These are phyloP conservation scores for Rheum nobile DNA, from an alignment of 148 eudicot species.

Conservation along the genomic window DNA sequence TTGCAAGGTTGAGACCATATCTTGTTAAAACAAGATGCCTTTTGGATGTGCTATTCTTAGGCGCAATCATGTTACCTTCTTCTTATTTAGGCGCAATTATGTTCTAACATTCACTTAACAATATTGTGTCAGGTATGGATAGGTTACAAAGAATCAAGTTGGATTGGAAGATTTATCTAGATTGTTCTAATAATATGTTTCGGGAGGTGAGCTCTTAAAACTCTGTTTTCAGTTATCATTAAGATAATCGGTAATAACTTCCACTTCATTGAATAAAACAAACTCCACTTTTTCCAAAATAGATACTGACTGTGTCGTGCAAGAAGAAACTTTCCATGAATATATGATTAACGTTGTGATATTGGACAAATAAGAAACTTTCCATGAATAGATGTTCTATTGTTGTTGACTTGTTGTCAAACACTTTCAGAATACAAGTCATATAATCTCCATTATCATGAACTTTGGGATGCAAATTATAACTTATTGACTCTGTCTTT, in stretches of 20 bases:
- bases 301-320: too few species aligned
- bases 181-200: conserved; percentile 43
- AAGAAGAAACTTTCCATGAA: too few species aligned
- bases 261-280: too few species aligned
- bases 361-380: too few species aligned
- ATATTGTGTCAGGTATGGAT: conserved; percentile 57
- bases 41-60: not conserved
- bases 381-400: too few species aligned
- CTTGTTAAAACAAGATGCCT: too few species aligned
- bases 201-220: conserved; percentile 41
- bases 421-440: too few species aligned
- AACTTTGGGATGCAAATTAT: not conserved
- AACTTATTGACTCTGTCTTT: not conserved
- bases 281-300: too few species aligned
- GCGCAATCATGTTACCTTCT: not conserved
- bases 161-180: conserved; percentile 42
- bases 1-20: not conserved
- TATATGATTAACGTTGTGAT: too few species aligned
- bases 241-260: too few species aligned
- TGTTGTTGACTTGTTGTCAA: too few species aligned
- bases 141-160: conserved; percentile 57
- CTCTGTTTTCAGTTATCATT: not conserved
- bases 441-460: not conserved
- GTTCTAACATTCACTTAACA: not conserved
- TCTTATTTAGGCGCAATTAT: not conserved